Base-by-base conservation (phyloP, 1,284 basidiomycete genomes). In the Apiotrichum domesticum region DNA sequence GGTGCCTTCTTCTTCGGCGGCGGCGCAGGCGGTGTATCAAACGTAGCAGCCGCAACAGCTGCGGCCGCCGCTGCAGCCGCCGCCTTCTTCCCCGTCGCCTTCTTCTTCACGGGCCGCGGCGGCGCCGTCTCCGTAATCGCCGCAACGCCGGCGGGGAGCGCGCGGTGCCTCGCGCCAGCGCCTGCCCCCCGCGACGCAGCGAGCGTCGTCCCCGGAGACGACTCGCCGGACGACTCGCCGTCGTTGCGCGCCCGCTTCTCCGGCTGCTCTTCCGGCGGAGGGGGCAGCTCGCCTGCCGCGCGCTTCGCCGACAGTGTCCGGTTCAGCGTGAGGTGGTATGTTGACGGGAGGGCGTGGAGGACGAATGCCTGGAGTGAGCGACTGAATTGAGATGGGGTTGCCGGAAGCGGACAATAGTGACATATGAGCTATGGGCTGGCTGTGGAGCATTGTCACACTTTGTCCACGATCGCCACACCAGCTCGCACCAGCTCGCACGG, bases 271-370 rank as follows among this genome's bases (percentile, higher is more conserved):
- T 10, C 34, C 10, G 37, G 6, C n/a, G 47, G 13, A 8, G 15
- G 8, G 4, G 47, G 11, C n/a, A 37, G 11, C 33, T 46, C 51
- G 44, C 45, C 46, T 4, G 52, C 46, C 5, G 46, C 37, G 11
- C 52, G 57, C 43, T 54, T 41, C 8, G 56, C 48, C 9, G 56
- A 58, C 4, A 66, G 58, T 6, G 48, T 63, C 13, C 71, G 65
- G 46, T 72, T 71, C 29, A 69, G 62, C 2, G 69, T 70, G 9
- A 72, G 57, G 49, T 68, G 60, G 2, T 67, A 52, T 0, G 70
- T 73, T 0, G 66, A 59, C 0, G 69, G 59, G 7, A 75, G 58
- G 1, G 71, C 52, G 41, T 70, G 57, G 7, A 62, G 55, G 14
- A 57, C 51, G 33, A 53, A 57, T 9, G 46, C 37, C 56, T 57